These are phyloP conservation scores for Penicillium nordicum DNA, from an alignment of 2,329 filamentous ascomycete genomes.

Conservation along the genomic window DNA sequence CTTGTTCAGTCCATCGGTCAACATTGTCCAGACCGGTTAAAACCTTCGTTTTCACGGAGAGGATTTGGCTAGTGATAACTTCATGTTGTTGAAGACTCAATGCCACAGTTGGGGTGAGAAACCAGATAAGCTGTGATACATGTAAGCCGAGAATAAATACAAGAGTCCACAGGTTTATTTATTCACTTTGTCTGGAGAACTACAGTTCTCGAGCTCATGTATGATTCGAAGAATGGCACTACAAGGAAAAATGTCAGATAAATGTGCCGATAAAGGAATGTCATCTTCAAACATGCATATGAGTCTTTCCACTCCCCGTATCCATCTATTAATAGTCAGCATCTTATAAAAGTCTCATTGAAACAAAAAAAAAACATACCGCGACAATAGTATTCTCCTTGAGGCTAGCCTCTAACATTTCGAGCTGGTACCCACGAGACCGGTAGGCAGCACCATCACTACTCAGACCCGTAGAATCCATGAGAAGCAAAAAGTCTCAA, in stretches of 20 bases:
- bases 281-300: conserved; percentile 55
- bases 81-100: conserved; percentile 65
- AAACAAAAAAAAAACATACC: conserved; percentile 41
- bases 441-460: conserved; percentile 15
- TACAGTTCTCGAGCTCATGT: conserved; percentile 57
- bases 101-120: conserved; percentile 66
- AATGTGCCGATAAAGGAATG: background rate
- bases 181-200: conserved; percentile 52
- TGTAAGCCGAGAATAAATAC: background rate
- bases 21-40: conserved; percentile 67
- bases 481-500: background rate
- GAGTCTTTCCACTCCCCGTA: conserved; percentile 75
- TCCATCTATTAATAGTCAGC: conserved; percentile 59
- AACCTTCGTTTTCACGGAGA: conserved; percentile 55
- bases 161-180: background rate
- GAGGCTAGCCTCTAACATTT: conserved; percentile 71
- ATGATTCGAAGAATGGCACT: conserved; percentile 63
- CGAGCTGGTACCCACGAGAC: conserved; percentile 64
- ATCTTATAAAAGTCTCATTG: background rate
- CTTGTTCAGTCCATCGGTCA: conserved; percentile 67
- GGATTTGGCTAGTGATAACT: conserved; percentile 59
- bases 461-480: background rate
- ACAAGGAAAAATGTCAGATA: conserved; percentile 38
- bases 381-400: conserved; percentile 68
- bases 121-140: conserved; percentile 58